phyloP scores from a whole-genome alignment of 2,329 filamentous ascomycete species.

The Trichoderma hamatum region DNA sequence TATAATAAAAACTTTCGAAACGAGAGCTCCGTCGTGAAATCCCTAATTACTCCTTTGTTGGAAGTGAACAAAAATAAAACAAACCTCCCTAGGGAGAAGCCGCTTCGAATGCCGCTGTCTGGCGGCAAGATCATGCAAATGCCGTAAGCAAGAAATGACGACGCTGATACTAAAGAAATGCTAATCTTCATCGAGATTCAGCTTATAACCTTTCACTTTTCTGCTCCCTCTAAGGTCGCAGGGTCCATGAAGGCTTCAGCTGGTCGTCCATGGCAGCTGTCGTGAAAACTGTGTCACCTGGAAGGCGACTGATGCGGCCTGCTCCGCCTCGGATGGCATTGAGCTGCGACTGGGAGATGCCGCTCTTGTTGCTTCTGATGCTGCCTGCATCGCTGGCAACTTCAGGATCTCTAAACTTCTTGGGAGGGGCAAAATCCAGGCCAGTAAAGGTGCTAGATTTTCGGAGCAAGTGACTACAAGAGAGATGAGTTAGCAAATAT shows the following conservation, averaged over 20 bases:
- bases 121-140: slow-evolving; percentile 26
- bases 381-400: slow-evolving; percentile 67
- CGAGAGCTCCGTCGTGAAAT: slow-evolving; percentile 37
- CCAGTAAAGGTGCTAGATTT: slow-evolving; percentile 78
- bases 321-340: slow-evolving; percentile 78
- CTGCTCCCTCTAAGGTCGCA: slow-evolving; percentile 46
- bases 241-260: slow-evolving; percentile 63
- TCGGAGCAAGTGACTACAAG: slow-evolving; percentile 65
- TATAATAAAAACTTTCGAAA: slow-evolving; percentile 31
- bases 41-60: slow-evolving; percentile 26
- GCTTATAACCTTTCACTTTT: neutral
- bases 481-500: slow-evolving; percentile 35
- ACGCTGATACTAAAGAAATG: slow-evolving; percentile 27
- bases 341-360: slow-evolving; percentile 71
- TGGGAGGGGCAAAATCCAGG: slow-evolving; percentile 79
- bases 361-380: slow-evolving; percentile 67
- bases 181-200: slow-evolving; percentile 1
- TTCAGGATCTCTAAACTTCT: slow-evolving; percentile 68
- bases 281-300: slow-evolving; percentile 79
- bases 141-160: slow-evolving; percentile 28
- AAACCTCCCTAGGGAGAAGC: slow-evolving; percentile 23
- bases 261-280: slow-evolving; percentile 65
- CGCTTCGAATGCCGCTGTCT: slow-evolving; percentile 24
- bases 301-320: slow-evolving; percentile 83
- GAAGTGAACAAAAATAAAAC: slow-evolving; percentile 33